phyloP scores from a whole-genome alignment of 2,329 filamentous ascomycete species.

The Dothideomycetidae sp. region DNA sequence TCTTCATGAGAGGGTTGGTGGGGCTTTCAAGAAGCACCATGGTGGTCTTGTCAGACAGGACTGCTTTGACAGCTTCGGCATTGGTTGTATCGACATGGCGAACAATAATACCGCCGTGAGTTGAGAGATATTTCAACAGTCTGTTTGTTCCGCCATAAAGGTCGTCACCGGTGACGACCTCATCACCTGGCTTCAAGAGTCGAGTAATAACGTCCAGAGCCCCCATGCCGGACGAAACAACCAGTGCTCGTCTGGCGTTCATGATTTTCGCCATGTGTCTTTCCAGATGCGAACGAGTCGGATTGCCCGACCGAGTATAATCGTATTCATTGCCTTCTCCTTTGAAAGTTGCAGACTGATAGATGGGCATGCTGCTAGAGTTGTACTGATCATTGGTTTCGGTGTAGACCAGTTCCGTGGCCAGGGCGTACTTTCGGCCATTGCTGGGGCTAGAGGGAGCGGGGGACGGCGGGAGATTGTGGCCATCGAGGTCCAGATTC shows the following conservation, averaged over 20 bases:
- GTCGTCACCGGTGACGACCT: constrained; percentile 94
- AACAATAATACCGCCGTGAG: constrained; percentile 80
- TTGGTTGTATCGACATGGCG: constrained; percentile 92
- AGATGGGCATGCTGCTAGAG: constrained; percentile 89
- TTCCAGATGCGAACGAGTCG: constrained; percentile 89
- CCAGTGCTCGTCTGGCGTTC: constrained; percentile 80
- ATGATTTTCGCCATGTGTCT: constrained; percentile 97
- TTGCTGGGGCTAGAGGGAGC: constrained; percentile 81
- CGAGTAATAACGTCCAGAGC: constrained; percentile 92
- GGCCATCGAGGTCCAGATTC: constrained; percentile 63
- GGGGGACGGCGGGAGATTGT: constrained; percentile 78
- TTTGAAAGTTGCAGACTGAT: constrained; percentile 96
- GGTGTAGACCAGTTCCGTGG: constrained; percentile 92
- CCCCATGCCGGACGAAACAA: constrained; percentile 94
- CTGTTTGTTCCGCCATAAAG: constrained; percentile 92
- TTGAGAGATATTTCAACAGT: constrained; percentile 78
- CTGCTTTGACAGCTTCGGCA: constrained; percentile 52
- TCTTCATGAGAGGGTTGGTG: constrained; percentile 96
- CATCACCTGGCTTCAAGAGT: constrained; percentile 78
- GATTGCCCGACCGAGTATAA: constrained; percentile 95
- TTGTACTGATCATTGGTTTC: constrained; percentile 96
- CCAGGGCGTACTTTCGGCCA: constrained; percentile 79
- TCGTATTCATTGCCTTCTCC: constrained; percentile 78
- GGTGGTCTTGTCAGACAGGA: constrained; percentile 66
- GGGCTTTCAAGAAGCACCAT: constrained; percentile 96